Percentiles rank a stretch among this genome's conserved stretches.
Conservation (phyloP, 106 monocot genomes). For the Chionographis japonica region DNA sequence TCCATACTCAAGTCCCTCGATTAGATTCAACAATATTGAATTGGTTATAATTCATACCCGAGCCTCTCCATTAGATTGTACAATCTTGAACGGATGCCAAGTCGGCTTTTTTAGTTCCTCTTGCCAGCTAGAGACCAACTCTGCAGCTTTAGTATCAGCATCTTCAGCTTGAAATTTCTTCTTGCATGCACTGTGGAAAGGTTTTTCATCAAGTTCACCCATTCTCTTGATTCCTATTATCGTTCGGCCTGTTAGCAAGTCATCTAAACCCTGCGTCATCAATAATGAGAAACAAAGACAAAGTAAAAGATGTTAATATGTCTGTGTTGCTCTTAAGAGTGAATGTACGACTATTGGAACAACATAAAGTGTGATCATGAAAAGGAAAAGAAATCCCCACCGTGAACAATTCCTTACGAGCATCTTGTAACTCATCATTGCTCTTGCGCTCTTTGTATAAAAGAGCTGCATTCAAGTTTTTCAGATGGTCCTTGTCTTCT, state of each 20-base stretch:
- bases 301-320: not conserved
- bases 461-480: constrained; percentile 44
- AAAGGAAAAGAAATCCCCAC: constrained; percentile 18
- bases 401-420: constrained; percentile 57
- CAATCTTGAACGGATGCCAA: constrained; percentile 70
- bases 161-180: constrained; percentile 33
- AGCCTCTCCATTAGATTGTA: constrained; percentile 14
- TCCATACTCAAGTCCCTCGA: too few species aligned
- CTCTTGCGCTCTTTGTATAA: constrained; percentile 58
- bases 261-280: constrained; percentile 45
- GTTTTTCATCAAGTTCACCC: constrained; percentile 62
- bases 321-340: not conserved
- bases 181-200: constrained; percentile 56
- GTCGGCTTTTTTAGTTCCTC: constrained; percentile 57
- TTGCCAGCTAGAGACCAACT: constrained; percentile 48
- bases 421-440: constrained; percentile 74
- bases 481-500: constrained; percentile 44
- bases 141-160: constrained; percentile 39
- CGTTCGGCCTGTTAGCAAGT: constrained; percentile 24
- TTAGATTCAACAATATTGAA: not conserved
- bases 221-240: constrained; percentile 83
- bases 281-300: not conserved
- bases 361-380: not conserved
- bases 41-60: not conserved
- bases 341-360: not conserved